Evolutionary conservation across 208 protist species (phyloP).

Genomic region (Leishmania tropica): DNA sequence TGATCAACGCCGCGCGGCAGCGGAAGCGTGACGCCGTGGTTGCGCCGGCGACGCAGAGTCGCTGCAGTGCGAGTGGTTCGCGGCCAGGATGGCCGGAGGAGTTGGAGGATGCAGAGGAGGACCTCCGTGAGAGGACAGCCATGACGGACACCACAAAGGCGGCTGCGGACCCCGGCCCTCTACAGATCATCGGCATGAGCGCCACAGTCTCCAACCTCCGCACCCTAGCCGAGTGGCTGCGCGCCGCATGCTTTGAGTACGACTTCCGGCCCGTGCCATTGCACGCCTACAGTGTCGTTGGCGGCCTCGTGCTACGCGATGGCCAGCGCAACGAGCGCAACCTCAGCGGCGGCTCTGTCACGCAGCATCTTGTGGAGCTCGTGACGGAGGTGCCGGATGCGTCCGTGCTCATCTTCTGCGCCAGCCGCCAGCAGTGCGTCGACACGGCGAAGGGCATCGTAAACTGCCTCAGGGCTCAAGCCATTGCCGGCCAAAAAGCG

Average conservation of each 20-base stretch:
- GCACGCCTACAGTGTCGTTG: conserved; percentile 67
- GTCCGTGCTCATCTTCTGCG: conserved; percentile 88
- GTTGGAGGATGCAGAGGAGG: not conserved
- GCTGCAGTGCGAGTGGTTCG: not conserved
- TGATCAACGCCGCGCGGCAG: conserved; percentile 30
- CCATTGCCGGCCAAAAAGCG: conserved; percentile 21
- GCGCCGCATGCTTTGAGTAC: conserved; percentile 68
- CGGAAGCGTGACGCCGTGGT: not conserved
- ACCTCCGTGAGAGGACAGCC: not conserved
- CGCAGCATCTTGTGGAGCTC: conserved; percentile 57
- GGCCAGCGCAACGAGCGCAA: conserved; percentile 47
- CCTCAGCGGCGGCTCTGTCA: conserved; percentile 34
- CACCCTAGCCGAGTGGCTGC: conserved; percentile 81
- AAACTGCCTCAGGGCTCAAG: conserved; percentile 28
- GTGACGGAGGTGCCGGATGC: conserved; percentile 63
- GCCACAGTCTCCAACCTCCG: conserved; percentile 92
- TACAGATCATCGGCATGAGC: conserved; percentile 94
- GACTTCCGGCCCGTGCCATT: conserved; percentile 85
- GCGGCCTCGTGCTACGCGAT: conserved; percentile 58
- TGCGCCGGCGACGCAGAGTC: not conserved
- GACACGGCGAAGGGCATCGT: conserved; percentile 72
- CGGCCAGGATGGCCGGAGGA: not conserved
- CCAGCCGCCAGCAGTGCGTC: conserved; percentile 76
- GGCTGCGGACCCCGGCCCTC: conserved; percentile 13
- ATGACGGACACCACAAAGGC: not conserved